Conservation (phyloP, 2,329 filamentous ascomycete genomes). For the Claviceps digitariae region DNA sequence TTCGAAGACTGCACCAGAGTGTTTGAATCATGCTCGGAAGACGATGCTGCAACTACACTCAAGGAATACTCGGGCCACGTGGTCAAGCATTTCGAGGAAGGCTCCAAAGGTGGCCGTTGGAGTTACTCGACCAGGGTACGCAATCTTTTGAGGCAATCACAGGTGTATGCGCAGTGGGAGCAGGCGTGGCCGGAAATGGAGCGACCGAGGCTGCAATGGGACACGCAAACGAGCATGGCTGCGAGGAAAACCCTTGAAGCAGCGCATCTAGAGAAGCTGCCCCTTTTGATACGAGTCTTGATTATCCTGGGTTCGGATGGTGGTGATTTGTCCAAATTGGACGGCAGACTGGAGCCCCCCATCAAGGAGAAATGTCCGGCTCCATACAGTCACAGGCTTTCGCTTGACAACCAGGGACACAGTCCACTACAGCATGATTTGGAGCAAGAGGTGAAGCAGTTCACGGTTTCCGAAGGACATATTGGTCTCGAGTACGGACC, state of each 20-base stretch:
- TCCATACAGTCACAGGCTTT: background rate
- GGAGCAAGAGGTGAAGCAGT: constrained; percentile 1
- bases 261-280: constrained; percentile 27
- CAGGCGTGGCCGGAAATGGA: constrained; percentile 22
- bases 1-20: constrained; percentile 31
- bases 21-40: constrained; percentile 27
- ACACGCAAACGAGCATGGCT: constrained; percentile 26
- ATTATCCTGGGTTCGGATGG: constrained; percentile 20
- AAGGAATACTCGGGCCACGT: constrained; percentile 34
- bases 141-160: constrained; percentile 28
- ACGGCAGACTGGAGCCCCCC: constrained; percentile 5
- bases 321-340: background rate
- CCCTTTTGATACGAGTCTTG: constrained; percentile 25
- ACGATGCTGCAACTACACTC: constrained; percentile 24
- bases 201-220: constrained; percentile 24
- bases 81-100: constrained; percentile 33
- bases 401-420: background rate
- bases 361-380: constrained; percentile 6
- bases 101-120: constrained; percentile 26
- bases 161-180: constrained; percentile 24
- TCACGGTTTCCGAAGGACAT: background rate
- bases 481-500: background rate
- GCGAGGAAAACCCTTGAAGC: constrained; percentile 32
- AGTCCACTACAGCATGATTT: constrained; percentile 1
- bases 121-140: constrained; percentile 30